phyloP scores from a whole-genome alignment of 495 filamentous ascomycete genomes.

The Penicillium canariense region DNA sequence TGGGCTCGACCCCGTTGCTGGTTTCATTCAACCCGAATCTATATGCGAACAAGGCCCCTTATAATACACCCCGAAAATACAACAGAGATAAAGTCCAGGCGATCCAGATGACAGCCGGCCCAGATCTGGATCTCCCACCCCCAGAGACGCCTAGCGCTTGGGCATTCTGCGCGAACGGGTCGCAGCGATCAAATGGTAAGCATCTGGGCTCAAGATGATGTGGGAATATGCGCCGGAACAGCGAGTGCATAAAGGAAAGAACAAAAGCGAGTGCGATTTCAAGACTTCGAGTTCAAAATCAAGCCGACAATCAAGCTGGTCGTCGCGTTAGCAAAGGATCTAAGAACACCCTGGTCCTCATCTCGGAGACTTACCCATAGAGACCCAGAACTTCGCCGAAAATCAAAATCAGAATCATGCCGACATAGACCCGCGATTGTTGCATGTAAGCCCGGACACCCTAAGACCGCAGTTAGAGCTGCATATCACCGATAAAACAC shows the following conservation, averaged over 20 bases:
- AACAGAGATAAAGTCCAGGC: constrained; percentile 8
- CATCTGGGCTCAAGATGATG: neutral
- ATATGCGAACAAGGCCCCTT: constrained; percentile 20
- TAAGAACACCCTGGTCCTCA: neutral
- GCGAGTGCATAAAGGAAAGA: constrained; percentile 3
- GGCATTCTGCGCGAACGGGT: neutral
- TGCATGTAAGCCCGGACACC: constrained; percentile 94
- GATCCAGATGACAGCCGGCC: constrained; percentile 17
- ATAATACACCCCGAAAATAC: constrained; percentile 23
- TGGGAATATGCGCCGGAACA: constrained; percentile 4
- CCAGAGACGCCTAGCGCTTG: neutral
- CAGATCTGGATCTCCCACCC: constrained; percentile 4
- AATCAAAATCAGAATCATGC: constrained; percentile 98
- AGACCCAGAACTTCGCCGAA: constrained; percentile 97
- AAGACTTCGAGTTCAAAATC: constrained; percentile 54
- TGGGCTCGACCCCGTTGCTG: constrained; percentile 16
- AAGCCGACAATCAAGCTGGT: constrained; percentile 56
- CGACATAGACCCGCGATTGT: constrained; percentile 92
- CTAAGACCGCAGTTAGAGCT: constrained; percentile 38
- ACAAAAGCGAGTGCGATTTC: constrained; percentile 7
- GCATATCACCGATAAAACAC: neutral
- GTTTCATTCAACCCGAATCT: constrained; percentile 20
- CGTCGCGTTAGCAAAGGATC: constrained; percentile 21
- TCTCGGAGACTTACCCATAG: constrained; percentile 76
- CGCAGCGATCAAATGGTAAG: neutral